Evolutionary conservation across 176 grass and related monocot species (phyloP).

Genomic region (Carex scoparia): DNA sequence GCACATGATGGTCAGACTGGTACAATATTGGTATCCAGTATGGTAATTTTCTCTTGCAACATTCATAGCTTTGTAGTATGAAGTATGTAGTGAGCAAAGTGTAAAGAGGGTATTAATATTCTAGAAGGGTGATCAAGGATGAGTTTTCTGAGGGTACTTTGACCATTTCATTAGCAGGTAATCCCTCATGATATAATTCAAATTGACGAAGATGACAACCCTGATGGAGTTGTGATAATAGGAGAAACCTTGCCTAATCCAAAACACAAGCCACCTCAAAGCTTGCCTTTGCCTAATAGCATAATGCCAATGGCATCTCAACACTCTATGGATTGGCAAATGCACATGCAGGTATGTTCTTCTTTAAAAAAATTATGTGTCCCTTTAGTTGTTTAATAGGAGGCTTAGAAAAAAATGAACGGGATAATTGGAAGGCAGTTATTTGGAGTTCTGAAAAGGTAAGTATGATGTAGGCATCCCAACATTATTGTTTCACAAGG

Average conservation of each 20-base stretch:
- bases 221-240: constrained; percentile 41
- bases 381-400: background rate
- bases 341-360: constrained; percentile 43
- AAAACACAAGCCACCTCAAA: constrained; percentile 48
- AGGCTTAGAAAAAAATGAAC: background rate
- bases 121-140: background rate
- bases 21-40: background rate
- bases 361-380: background rate
- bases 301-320: background rate
- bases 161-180: constrained; percentile 35
- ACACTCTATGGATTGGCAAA: constrained; percentile 36
- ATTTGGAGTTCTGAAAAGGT: background rate
- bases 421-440: background rate
- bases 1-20: background rate
- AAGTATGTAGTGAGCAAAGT: background rate
- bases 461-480: background rate
- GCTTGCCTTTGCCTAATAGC: background rate
- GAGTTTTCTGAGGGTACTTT: background rate
- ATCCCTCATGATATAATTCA: constrained; percentile 58
- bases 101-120: background rate
- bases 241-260: constrained; percentile 39
- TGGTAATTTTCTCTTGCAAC: background rate
- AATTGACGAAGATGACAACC: constrained; percentile 61
- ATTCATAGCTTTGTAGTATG: background rate
- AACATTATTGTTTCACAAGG: background rate